phyloP scores from a whole-genome alignment of 148 eudicot species.

The Cornus florida region DNA sequence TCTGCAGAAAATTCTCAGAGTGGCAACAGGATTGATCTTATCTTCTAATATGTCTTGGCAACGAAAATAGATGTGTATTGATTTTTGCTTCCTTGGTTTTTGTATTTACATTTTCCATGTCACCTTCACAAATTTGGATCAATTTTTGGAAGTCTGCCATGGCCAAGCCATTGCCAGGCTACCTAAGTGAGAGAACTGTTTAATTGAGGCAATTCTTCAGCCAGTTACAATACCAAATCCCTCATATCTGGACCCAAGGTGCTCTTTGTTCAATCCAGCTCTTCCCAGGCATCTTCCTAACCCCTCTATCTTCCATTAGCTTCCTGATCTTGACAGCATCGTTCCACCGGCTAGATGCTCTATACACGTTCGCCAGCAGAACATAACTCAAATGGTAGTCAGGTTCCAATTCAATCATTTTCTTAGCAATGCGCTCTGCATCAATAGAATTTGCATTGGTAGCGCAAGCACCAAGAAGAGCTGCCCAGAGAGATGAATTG shows the following conservation, averaged over 20 bases:
- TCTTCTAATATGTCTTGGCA: too few species aligned
- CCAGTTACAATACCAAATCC: not conserved
- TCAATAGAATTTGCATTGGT: slow-evolving; percentile 55
- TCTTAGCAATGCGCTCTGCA: slow-evolving; percentile 75
- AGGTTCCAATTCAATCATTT: slow-evolving; percentile 68
- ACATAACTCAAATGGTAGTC: slow-evolving; percentile 76
- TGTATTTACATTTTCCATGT: not conserved
- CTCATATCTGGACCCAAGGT: not conserved
- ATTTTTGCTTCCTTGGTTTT: not conserved
- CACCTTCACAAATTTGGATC: not conserved
- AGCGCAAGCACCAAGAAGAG: slow-evolving; percentile 75
- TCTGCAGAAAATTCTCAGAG: not conserved
- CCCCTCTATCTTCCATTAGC: slow-evolving; percentile 64
- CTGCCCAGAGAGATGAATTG: slow-evolving; percentile 63
- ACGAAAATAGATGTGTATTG: not conserved
- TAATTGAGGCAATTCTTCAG: not conserved
- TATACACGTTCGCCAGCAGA: slow-evolving; percentile 70
- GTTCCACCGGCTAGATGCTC: slow-evolving; percentile 66
- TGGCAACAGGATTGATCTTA: not conserved
- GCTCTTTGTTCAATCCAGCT: slow-evolving; percentile 63
- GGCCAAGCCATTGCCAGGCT: not conserved
- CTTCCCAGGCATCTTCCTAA: slow-evolving; percentile 63
- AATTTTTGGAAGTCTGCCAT: not conserved
- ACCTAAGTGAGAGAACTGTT: not conserved
- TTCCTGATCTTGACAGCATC: slow-evolving; percentile 57